Base-by-base conservation (phyloP, 345 rosid genomes). In the Citrus reticulata region DNA sequence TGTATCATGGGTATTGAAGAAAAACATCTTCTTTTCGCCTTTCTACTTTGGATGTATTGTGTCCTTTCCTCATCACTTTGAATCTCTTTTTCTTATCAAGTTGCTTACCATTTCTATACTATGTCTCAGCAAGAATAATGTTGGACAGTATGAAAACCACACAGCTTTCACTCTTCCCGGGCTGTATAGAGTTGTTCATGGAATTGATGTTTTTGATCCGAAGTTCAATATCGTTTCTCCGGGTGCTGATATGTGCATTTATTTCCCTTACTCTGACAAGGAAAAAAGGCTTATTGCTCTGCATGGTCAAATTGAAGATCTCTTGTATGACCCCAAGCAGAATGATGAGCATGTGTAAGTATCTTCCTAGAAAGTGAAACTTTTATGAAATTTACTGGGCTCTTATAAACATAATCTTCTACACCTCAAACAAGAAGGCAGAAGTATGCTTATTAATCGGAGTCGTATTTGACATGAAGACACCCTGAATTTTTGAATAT, bases 151-250 rank as follows among this genome's bases (percentile, higher is more conserved):
- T 20, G 87, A 88, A 75, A 84, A 89, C 87, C 92, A 86, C 88
- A 84, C 92, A 27, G 85, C 90, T 78, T 91, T 89, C 74, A 89
- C 92, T 62, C 88, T 91, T 61, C 92, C 92, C 34, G 91, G 92
- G 51, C 85, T 85, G 57, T 89, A 91, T 63, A 81, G 86, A 34
- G 92, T 89, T 79, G 90, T 89, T 63, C 91, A 91, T 62, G 94
- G 94, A 32, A 83, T 91, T 11, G 81, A 91, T 80, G 92, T 91
- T 69, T 89, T 88, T 64, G 85, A 89, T 81, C 89, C 94, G 8
- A 89, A 89, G 81, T 89, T 91, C 74, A 91, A 88, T 27, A 89
- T 89, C 22, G 95, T 88, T 58, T 89, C 93, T 51, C 95, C 91
- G 49, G 93, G 90, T 30, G 93, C 91, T 51, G 91, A 91, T 73